Evolutionary conservation across 208 protist species (phyloP), one percentile per base, ranked within the genome.

Genomic region (Trypanosoma vivax): DNA sequence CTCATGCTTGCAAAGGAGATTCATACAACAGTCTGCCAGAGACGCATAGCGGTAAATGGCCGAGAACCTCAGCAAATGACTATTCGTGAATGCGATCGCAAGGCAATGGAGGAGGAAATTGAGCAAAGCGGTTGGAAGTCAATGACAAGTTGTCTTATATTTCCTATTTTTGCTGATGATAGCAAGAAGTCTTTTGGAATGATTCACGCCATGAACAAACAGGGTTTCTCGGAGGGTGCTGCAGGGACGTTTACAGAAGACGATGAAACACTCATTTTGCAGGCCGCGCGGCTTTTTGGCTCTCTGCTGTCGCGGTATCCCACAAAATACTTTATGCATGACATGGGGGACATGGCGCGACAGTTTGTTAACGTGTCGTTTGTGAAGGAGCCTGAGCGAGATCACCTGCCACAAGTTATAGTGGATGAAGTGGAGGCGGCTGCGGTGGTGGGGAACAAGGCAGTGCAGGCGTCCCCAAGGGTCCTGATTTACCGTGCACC

Each of bases 151-250:
- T 95, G 88, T 45, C 79, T 95, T 33, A 77, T 92, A 18, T 87
- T 90, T 43, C 88, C 88, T 16, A 81, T 95, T 13, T 37, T 85
- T 23, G 58, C 76, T 3, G 56, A 65, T n/a, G 21, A 60, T 2
- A 27, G 40, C 5, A 57, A 64, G 14, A 58, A 46, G 13, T 55
- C 81, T 3, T 67, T 71, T 43, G 88, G 88, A 11, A 88, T 95
- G 82, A 75, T 95, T 18, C 88, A 95, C 59, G 83, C 83, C 0
- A 80, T 89, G 27, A 95, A 95, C 70, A 95, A 95, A 42, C 55
- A 70, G 34, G 63, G 63, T 40, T 54, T 69, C 21, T 46, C 60
- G 19, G 3, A n/a, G 7, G 37, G 34, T 2, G 41, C 16, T 7
- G 43, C 65, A 6, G 53, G 48, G 5, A 9, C 23, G 5, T 63